Conservation (phyloP, 148 eudicot species). For the Fallopia convolvulus region DNA sequence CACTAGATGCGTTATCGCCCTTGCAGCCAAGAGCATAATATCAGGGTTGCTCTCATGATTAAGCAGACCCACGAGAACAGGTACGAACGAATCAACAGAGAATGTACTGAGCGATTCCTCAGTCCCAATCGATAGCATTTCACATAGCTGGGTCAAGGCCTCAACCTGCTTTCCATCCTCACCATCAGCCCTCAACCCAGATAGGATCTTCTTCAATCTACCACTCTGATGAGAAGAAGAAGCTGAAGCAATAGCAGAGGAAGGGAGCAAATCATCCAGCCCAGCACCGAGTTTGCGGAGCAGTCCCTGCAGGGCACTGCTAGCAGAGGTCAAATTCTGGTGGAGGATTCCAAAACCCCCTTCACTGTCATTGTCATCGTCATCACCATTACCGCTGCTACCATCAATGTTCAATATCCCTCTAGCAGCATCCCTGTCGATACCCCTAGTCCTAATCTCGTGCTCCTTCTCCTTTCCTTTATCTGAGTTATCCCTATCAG, state of each 20-base stretch:
- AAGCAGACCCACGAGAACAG: constrained; percentile 84
- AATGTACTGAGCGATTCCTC: constrained; percentile 91
- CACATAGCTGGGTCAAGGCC: constrained; percentile 94
- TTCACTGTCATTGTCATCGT: constrained; percentile 55
- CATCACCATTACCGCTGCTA: constrained; percentile 18
- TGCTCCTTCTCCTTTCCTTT: constrained; percentile 86
- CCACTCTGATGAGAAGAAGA: constrained; percentile 84
- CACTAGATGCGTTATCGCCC: constrained; percentile 87
- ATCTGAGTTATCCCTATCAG: constrained; percentile 44
- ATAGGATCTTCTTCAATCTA: constrained; percentile 74
- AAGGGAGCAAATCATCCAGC: constrained; percentile 83
- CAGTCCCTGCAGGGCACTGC: constrained; percentile 93
- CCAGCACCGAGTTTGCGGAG: constrained; percentile 90
- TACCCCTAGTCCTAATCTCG: constrained; percentile 42
- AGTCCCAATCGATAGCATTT: constrained; percentile 79
- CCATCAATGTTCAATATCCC: constrained; percentile 45
- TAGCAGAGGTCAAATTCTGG: constrained; percentile 84
- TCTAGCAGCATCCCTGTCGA: constrained; percentile 40
- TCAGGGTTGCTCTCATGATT: constrained; percentile 94
- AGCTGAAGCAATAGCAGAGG: constrained; percentile 64
- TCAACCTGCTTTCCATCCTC: constrained; percentile 94
- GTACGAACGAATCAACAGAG: constrained; percentile 87
- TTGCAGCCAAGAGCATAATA: constrained; percentile 91
- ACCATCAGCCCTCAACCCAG: constrained; percentile 88
- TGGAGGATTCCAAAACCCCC: constrained; percentile 74